Percentiles rank a stretch among this genome's conserved stretches.
Conservation (phyloP, 1,284 basidiomycete species). For the Cryptococcus sp. region DNA sequence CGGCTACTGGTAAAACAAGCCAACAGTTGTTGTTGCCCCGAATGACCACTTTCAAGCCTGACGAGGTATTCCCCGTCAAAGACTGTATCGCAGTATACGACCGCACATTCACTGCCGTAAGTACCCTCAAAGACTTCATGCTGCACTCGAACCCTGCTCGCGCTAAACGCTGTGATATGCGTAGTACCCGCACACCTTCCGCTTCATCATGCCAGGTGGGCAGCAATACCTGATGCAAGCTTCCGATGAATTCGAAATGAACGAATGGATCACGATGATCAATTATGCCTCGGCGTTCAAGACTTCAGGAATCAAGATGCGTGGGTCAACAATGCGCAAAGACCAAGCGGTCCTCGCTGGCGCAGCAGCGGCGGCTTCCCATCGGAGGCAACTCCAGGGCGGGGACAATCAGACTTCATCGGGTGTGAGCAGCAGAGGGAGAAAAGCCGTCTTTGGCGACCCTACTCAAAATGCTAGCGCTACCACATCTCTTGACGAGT, state of each 20-base stretch:
- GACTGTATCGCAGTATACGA: slow-evolving; percentile 79
- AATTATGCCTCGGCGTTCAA: slow-evolving; percentile 95
- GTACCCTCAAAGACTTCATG: slow-evolving; percentile 3
- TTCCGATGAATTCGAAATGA: slow-evolving; percentile 70
- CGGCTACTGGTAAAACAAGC: slow-evolving; percentile 1
- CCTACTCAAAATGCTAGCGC: background rate
- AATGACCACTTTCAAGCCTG: slow-evolving; percentile 71
- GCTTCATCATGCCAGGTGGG: slow-evolving; percentile 68
- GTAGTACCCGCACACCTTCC: slow-evolving; percentile 72
- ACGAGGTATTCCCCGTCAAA: slow-evolving; percentile 80
- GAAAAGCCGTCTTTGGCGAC: slow-evolving; percentile 27
- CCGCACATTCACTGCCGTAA: slow-evolving; percentile 70
- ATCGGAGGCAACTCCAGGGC: slow-evolving; percentile 50
- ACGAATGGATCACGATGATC: slow-evolving; percentile 88
- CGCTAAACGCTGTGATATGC: background rate
- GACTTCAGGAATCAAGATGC: slow-evolving; percentile 79
- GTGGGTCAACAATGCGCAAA: slow-evolving; percentile 67
- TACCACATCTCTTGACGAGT: background rate
- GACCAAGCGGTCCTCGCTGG: slow-evolving; percentile 74
- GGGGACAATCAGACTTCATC: slow-evolving; percentile 1
- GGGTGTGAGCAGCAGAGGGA: slow-evolving; percentile 4
- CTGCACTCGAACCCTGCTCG: slow-evolving; percentile 6
- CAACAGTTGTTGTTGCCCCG: slow-evolving; percentile 56
- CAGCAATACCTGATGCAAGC: slow-evolving; percentile 82
- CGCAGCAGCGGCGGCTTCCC: slow-evolving; percentile 77